Evolutionary conservation across 2,329 filamentous ascomycete genomes (phyloP), one percentile per base, ranked within the genome.

Genomic region (Graphilbum fragrans): DNA sequence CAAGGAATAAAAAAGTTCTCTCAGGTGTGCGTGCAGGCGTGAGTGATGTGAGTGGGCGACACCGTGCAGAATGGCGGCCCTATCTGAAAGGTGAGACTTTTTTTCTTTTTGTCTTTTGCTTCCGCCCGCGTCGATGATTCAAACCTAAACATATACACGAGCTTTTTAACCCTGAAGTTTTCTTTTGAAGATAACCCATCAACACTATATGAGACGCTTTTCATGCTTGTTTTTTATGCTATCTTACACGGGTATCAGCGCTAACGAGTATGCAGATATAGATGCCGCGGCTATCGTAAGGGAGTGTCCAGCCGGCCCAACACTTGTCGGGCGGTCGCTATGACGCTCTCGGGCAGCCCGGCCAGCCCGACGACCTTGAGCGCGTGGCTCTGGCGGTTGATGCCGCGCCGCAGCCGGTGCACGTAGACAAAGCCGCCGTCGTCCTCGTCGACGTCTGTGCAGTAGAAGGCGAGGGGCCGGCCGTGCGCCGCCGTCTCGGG

Each of bases 301-400:
- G 23, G 23, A 7, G 7, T 12, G 23, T 12, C 14, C 32, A 18
- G 32, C 14, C 17, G 32, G 21, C 45, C 56, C 21, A 87, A 62
- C 9, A 85, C 69, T 31, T 65, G 58, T 39, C 60, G 66, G 6
- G 90, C 88, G 47, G 86, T 66, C 19, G 65, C 62, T 41, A 95
- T 76, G 4, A 82, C 85, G 35, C 70, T 65, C 45, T 80, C 75
- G 1, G 88, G 88, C 51, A 95, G 53, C 2, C 86, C 88, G 6
- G 92, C 93, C 50, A 96, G 64, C 47, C 73, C 72, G 2, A 92
- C 92, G n/a, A 98, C 92, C 56, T 95, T 96, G 45, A 98, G 65
- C 17, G 93, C 92, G 63, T 98, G 92, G 47, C 86, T 93, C 49
- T 82, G 69, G 39, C 79, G 74, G 60, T 96, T 98, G 43, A 94